Evolutionary conservation across 176 grass and related monocot genomes (phyloP).

Genomic region (Eragrostis nindensis): DNA sequence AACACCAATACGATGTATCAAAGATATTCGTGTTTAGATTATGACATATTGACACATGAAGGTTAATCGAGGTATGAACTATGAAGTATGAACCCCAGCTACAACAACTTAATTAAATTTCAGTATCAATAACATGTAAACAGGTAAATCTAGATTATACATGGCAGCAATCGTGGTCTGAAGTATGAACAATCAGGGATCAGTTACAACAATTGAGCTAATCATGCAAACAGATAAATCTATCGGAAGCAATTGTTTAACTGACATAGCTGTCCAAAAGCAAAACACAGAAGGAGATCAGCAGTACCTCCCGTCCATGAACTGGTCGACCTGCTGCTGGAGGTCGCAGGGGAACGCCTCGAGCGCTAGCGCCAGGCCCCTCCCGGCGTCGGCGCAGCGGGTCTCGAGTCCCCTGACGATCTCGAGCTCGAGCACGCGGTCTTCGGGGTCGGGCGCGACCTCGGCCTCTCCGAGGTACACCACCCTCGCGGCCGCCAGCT

Average conservation of each 20-base stretch:
- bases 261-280: neutral
- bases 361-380: slow-evolving; percentile 65
- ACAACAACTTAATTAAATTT: neutral
- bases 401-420: slow-evolving; percentile 67
- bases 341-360: slow-evolving; percentile 85
- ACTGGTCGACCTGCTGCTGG: slow-evolving; percentile 85
- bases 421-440: slow-evolving; percentile 81
- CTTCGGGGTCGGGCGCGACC: slow-evolving; percentile 75
- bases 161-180: neutral
- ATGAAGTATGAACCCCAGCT: neutral
- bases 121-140: neutral
- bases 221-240: neutral
- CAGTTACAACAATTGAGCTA: neutral
- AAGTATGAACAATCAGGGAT: neutral
- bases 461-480: slow-evolving; percentile 95
- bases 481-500: slow-evolving; percentile 74
- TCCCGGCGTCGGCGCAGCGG: slow-evolving; percentile 56
- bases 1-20: neutral
- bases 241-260: neutral
- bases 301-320: slow-evolving; percentile 76
- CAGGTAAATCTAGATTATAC: neutral
- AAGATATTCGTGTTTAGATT: neutral
- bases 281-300: neutral
- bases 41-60: no score
- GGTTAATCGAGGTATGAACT: neutral